phyloP scores from a whole-genome alignment of 495 filamentous ascomycete genomes.

The Articulospora tetracladia region DNA sequence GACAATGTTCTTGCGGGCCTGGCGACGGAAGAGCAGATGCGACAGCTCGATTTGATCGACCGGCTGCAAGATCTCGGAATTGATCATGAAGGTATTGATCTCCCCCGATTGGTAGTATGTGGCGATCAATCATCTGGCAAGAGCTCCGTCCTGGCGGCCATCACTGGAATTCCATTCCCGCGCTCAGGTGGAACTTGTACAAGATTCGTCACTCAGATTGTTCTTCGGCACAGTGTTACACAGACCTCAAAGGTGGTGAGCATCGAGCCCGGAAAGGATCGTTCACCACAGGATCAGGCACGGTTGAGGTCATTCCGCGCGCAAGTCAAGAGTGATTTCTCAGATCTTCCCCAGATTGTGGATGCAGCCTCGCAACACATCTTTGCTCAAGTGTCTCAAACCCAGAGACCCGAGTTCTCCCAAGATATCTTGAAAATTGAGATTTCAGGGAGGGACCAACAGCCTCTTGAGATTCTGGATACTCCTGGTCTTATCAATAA shows the following conservation, averaged over 20 bases:
- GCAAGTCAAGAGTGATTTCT: slow-evolving; percentile 1
- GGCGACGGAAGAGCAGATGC: not conserved
- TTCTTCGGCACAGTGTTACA: slow-evolving; percentile 29
- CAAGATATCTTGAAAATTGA: slow-evolving; percentile 48
- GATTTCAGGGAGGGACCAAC: slow-evolving; percentile 44
- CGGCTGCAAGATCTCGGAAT: slow-evolving; percentile 48
- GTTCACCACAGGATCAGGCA: not conserved
- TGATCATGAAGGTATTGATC: slow-evolving; percentile 43
- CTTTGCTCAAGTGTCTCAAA: not conserved
- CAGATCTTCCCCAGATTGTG: not conserved
- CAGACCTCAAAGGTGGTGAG: not conserved
- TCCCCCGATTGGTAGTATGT: slow-evolving; percentile 62
- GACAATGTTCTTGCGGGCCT: not conserved
- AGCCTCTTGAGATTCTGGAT: slow-evolving; percentile 52
- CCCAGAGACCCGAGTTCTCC: slow-evolving; percentile 31
- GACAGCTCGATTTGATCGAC: slow-evolving; percentile 47
- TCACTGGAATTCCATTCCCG: slow-evolving; percentile 60
- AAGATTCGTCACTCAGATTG: slow-evolving; percentile 51
- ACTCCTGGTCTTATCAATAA: slow-evolving; percentile 43
- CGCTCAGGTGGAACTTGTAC: slow-evolving; percentile 47
- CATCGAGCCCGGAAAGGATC: not conserved
- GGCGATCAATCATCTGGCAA: slow-evolving; percentile 62
- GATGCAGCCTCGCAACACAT: not conserved
- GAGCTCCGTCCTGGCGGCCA: slow-evolving; percentile 65
- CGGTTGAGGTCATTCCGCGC: not conserved